These are phyloP conservation scores for Trichophyton schoenleinii DNA, from an alignment of 2,329 filamentous ascomycete species.

Conservation along the genomic window DNA sequence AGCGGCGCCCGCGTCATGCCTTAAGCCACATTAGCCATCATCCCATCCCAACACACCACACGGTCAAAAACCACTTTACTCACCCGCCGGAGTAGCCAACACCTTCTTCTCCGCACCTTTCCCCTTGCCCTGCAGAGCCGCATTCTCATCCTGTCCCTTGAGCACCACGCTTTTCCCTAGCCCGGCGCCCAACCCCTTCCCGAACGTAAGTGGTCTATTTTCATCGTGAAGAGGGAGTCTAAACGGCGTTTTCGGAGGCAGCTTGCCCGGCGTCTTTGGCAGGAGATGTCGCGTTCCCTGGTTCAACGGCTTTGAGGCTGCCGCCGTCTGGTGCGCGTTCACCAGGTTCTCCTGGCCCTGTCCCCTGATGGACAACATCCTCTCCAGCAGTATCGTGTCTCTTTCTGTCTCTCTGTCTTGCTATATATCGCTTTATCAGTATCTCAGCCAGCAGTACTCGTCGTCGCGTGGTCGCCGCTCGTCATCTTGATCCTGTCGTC, in stretches of 20 bases:
- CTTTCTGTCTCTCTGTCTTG: no score
- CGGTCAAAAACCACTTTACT: neutral
- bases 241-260: slow-evolving; percentile 68
- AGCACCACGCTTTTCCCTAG: slow-evolving; percentile 40
- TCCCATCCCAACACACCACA: neutral
- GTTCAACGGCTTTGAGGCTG: slow-evolving; percentile 58
- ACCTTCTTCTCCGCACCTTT: slow-evolving; percentile 44
- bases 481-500: neutral
- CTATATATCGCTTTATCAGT: no score
- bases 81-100: slow-evolving; percentile 71
- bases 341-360: slow-evolving; percentile 79
- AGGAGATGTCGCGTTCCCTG: slow-evolving; percentile 49
- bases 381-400: neutral
- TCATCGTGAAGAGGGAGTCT: slow-evolving; percentile 71
- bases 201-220: slow-evolving; percentile 52
- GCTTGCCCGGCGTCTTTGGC: slow-evolving; percentile 27
- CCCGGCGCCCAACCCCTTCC: slow-evolving; percentile 44
- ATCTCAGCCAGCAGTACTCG: neutral
- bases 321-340: slow-evolving; percentile 58
- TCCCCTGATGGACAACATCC: slow-evolving; percentile 56
- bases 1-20: slow-evolving; percentile 57
- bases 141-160: slow-evolving; percentile 39
- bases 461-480: neutral
- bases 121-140: slow-evolving; percentile 38
- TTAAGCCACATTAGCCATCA: neutral